Evolutionary conservation across 768 basidiomycete species (phyloP).

Genomic region (Leccinum sublutescens): DNA sequence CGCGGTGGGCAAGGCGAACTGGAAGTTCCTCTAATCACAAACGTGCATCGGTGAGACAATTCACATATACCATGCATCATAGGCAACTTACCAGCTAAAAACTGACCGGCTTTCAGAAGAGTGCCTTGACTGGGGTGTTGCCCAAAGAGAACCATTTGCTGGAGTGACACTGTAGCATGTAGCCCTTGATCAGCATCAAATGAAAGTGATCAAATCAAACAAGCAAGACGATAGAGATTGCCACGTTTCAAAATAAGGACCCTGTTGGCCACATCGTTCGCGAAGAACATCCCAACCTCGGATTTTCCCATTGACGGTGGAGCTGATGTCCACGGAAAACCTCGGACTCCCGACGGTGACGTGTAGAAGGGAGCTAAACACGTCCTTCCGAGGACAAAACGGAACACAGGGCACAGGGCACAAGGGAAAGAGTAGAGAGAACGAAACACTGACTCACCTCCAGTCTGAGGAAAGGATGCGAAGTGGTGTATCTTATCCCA

Average conservation of each 20-base stretch:
- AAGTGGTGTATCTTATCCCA: constrained; percentile 93
- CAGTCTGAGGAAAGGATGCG: constrained; percentile 89
- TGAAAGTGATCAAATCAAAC: neutral
- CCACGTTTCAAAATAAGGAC: neutral
- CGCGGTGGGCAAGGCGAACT: constrained; percentile 16
- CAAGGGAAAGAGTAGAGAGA: neutral
- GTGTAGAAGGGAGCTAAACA: neutral
- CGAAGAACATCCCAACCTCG: neutral
- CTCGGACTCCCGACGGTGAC: neutral
- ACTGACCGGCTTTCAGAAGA: constrained; percentile 16
- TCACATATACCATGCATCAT: neutral
- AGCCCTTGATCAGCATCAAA: constrained; percentile 7
- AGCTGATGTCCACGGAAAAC: neutral
- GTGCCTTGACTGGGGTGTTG: constrained; percentile 21
- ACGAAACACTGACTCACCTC: constrained; percentile 49
- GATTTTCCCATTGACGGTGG: neutral
- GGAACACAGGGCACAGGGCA: neutral
- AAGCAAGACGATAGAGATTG: neutral
- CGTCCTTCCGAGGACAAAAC: neutral
- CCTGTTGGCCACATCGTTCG: neutral
- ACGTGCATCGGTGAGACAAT: neutral
- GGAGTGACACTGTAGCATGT: constrained; percentile 12
- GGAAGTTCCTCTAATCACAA: constrained; percentile 14
- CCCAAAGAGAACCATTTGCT: constrained; percentile 18
- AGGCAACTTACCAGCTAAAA: constrained; percentile 12